phyloP scores from a whole-genome alignment of 306 rosid species.

The Gastrolobium villosum region DNA sequence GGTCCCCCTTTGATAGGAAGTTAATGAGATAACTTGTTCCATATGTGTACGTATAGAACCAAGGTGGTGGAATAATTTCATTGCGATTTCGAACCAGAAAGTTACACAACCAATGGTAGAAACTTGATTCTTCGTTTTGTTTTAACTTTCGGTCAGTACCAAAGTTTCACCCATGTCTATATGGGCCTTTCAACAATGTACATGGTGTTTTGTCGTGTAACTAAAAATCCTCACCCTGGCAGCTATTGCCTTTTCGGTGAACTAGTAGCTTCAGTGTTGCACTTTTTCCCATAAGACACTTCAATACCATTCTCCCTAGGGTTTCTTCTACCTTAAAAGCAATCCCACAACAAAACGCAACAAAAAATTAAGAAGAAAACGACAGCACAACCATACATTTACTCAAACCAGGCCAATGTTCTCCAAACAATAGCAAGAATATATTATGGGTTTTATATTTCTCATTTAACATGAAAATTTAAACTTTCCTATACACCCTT shows the following conservation, averaged over 20 bases:
- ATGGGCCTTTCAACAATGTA: neutral
- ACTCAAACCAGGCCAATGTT: slow-evolving; percentile 43
- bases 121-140: neutral
- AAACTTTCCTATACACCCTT: no score
- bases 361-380: slow-evolving; percentile 40
- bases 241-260: slow-evolving; percentile 23
- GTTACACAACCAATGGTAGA: slow-evolving; percentile 15
- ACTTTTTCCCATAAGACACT: slow-evolving; percentile 38
- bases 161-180: neutral
- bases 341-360: neutral
- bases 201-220: slow-evolving; percentile 40
- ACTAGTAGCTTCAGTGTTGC: slow-evolving; percentile 34
- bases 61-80: neutral
- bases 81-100: neutral
- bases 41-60: slow-evolving; percentile 10
- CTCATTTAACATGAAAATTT: no score
- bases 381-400: slow-evolving; percentile 47
- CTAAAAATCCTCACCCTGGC: slow-evolving; percentile 50
- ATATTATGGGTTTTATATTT: no score
- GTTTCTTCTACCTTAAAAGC: neutral
- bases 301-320: slow-evolving; percentile 19
- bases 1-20: neutral
- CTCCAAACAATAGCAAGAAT: slow-evolving; percentile 26
- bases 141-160: neutral
- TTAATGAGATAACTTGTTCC: slow-evolving; percentile 15